Base-by-base conservation (phyloP, 768 basidiomycete genomes). In the Tulasnella sp. region DNA sequence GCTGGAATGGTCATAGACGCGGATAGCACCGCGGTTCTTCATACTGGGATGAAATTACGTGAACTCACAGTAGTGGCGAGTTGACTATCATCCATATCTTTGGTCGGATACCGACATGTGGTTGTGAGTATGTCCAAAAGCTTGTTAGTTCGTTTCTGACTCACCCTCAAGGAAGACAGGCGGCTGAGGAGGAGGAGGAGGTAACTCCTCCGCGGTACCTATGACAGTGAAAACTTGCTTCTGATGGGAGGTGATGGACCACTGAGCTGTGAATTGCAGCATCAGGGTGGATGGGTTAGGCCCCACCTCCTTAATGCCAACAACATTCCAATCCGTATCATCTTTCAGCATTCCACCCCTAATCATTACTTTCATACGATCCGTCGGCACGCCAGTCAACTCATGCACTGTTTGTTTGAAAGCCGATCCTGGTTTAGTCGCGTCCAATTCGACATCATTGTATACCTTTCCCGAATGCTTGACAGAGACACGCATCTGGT, bases 311-410 rank as follows among this genome's bases (percentile, higher is more conserved):
- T 94, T 96, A 19, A 88, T 81, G 0, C 74, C 81, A 37, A 96
- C 77, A 67, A 88, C 93, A 64, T 75, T 77, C 81, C 93, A 85
- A 57, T 84, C 80, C 0, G 86, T 78, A 62, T 94, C 90, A 61
- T 96, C 91, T 87, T 92, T 59, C 8, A 54, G 31, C 34, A 27
- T 49, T 7, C 43, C 35, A 17, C 52, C 86, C 67, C 96, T 97
- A 67, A 93, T 77, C 86, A 96, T 92, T 62, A 98, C 84, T 72
- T 98, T 99, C 89, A 96, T 93, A 46, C 92, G 77, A 66, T 94
- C 90, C 34, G 80, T 69, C 2, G 88, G 91, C 2, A 98, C 84
- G 6, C 90, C 91, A 0, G 92, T 97, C 43, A 75, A 72, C 40
- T 83, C 77, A 65, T 86, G 86, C 32, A 98, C 74, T 4, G 80